Base-by-base conservation (phyloP, 768 basidiomycete genomes). In the Pisolithus albus region DNA sequence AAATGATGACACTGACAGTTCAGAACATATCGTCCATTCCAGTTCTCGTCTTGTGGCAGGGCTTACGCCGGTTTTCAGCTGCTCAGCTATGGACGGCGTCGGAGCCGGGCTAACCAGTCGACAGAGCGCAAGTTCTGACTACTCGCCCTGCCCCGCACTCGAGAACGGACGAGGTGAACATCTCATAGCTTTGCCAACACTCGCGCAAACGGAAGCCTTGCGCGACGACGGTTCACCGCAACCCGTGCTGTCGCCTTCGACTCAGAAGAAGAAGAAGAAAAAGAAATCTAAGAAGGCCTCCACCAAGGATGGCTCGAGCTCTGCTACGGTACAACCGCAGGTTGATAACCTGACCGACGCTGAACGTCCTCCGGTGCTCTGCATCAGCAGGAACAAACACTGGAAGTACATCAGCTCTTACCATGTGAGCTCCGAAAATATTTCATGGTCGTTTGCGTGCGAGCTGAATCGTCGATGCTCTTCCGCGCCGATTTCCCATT, bases 351-450 rank as follows among this genome's bases (percentile, higher is more conserved):
- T 74, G 30, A 67, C 69, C 26, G 77, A 78, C 26, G 71, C 68
- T 42, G 65, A 71, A 34, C 78, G 79, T 42, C 81, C 81, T 15
- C 76, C 84, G 0, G 81, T 86, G 34, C 77, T 93, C 3, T 88
- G 86, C 65, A 93, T 94, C 60, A 89, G 86, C 70, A 80, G 92
- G 58, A 92, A 93, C 72, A 94, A 94, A 67, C 92, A 94, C 61
- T 92, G 91, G 92, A 81, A 84, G 26, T 92, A 92, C 61, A 92
- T 93, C 70, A 90, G 87, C 69, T 90, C 90, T 21, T 92, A 88
- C 65, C 88, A 91, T 66, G 89, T 90, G 71, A 53, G 84, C 82
- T 44, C 53, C 39, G 5, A 13, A 34, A 41, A 57, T 53, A 40
- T 21, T 51, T 50, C 34, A 7, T 23, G 8, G 19, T 52, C 46